Evolutionary conservation across 164 flowering plant genomes (phyloP).

Genomic region (Vitis cinerea): DNA sequence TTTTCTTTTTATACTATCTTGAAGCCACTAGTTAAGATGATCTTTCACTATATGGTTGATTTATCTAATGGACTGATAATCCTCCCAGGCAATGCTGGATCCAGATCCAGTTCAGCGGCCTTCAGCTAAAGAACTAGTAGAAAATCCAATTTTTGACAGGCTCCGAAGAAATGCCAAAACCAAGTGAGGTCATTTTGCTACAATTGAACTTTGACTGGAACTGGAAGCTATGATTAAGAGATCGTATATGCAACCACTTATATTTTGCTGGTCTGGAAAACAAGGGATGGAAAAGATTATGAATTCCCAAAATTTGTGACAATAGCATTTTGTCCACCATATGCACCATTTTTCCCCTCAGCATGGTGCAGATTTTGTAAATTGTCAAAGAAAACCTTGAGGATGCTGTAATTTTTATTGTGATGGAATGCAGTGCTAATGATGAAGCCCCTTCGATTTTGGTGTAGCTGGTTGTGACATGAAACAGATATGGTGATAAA

Average conservation of each 20-base stretch:
- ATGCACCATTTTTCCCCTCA: constrained; percentile 20
- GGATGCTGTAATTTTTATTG: constrained; percentile 1
- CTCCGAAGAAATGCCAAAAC: constrained; percentile 19
- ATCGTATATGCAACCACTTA: constrained; percentile 1
- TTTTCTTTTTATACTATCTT: too few relatives aligned
- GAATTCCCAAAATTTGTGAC: not conserved
- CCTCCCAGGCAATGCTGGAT: constrained; percentile 78
- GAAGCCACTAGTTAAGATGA: too few relatives aligned
- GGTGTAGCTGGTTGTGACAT: too few relatives aligned
- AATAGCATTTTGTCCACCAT: not conserved
- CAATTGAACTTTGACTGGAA: not conserved
- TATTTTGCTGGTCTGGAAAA: not conserved
- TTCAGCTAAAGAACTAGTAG: constrained; percentile 69
- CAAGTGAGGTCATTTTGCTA: constrained; percentile 4
- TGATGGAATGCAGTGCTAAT: not conserved
- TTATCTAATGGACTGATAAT: not conserved
- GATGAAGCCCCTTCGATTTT: too few relatives aligned
- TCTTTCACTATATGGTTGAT: not conserved
- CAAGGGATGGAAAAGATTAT: not conserved
- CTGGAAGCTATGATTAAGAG: not conserved
- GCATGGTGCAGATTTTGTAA: constrained; percentile 31
- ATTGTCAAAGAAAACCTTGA: not conserved
- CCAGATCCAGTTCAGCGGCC: constrained; percentile 86
- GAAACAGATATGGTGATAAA: too few relatives aligned
- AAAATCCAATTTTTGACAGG: constrained; percentile 62